Base-by-base conservation (phyloP, 2,329 filamentous ascomycete species). In the Teratosphaeria nubilosa region DNA sequence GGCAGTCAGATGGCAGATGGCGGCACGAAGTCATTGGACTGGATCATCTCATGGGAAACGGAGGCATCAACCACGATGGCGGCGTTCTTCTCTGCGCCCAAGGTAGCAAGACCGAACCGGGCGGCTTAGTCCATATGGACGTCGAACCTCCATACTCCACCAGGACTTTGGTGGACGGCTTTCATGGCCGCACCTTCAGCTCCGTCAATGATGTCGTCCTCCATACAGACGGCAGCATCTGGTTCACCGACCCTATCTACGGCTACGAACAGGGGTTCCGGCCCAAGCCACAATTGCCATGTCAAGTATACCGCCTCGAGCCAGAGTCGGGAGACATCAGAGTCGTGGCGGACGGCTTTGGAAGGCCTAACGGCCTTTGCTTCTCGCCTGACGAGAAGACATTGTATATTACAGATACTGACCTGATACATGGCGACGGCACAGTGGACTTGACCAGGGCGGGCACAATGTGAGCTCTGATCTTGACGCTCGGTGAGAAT, bases 201-300 rank as follows among this genome's bases (percentile, higher is more conserved):
- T 84, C 82, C 0, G 70, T 84, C 11, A 85, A 85, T 62, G 83
- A 86, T 60, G 75, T 82, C 0, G 75, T 77, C 1, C 66, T 82
- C 76, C 82, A 31, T 67, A 69, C 11, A 16, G 83, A 79, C 58
- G 76, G 77, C n/a, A 77, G 82, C 27, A 72, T 86, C n/a, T 86
- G 84, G 73, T 86, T 86, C 64, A 86, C 83, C 1, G 83, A 86
- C 59, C 79, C 81, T 0, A 75, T 78, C 7, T 86, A 86, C 62
- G 84, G 82, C 2, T 80, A 76, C 60, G 74, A 80, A 50, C 83
- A 86, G 65, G 75, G 80, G 25, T 85, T 86, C 63, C 76, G 83
- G 0, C 79, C 79, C 0, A 62, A 68, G 5, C 82, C 82, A 0
- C 77, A 77, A 0, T 66, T 85, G 11, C 80, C 75, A 4, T 80